Conservation (phyloP, 805 yeast species). For the Yarrowia osloensis region DNA sequence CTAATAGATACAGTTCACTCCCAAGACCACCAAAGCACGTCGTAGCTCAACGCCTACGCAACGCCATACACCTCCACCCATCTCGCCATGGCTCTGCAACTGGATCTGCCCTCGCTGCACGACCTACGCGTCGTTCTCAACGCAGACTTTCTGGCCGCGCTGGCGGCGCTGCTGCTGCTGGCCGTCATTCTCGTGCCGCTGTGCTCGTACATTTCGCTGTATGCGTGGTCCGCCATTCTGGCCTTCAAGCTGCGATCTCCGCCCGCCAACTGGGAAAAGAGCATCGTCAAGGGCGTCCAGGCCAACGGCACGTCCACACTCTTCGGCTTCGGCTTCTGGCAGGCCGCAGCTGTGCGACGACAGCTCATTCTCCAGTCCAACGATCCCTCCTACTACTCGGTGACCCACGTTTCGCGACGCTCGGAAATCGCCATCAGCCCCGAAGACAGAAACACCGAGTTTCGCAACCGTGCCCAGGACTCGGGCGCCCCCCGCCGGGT, state of each 20-base stretch:
- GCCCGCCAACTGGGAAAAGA: constrained; percentile 36
- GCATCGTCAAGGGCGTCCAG: constrained; percentile 35
- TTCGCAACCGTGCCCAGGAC: constrained; percentile 31
- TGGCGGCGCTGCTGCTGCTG: constrained; percentile 24
- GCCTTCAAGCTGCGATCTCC: constrained; percentile 35
- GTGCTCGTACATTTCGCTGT: constrained; percentile 28
- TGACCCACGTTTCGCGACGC: constrained; percentile 32
- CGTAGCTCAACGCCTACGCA: no score
- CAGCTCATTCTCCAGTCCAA: constrained; percentile 44
- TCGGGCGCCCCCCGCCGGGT: constrained; percentile 43
- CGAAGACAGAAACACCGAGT: constrained; percentile 14
- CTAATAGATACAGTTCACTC: no score
- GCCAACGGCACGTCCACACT: constrained; percentile 33
- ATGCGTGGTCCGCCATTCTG: constrained; percentile 30
- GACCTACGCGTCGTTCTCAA: constrained; percentile 5
- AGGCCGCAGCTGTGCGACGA: constrained; percentile 44
- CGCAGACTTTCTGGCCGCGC: constrained; percentile 24
- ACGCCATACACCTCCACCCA: no score
- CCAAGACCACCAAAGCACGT: no score
- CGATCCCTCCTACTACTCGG: constrained; percentile 41
- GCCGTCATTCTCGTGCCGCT: constrained; percentile 29
- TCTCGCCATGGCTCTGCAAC: background rate
- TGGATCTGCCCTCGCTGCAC: constrained; percentile 13
- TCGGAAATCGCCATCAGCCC: constrained; percentile 31
- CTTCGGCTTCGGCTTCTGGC: constrained; percentile 33